These are phyloP conservation scores for Alopecurus myosuroides DNA, from an alignment of 176 grass and related monocot genomes.

Conservation along the genomic window DNA sequence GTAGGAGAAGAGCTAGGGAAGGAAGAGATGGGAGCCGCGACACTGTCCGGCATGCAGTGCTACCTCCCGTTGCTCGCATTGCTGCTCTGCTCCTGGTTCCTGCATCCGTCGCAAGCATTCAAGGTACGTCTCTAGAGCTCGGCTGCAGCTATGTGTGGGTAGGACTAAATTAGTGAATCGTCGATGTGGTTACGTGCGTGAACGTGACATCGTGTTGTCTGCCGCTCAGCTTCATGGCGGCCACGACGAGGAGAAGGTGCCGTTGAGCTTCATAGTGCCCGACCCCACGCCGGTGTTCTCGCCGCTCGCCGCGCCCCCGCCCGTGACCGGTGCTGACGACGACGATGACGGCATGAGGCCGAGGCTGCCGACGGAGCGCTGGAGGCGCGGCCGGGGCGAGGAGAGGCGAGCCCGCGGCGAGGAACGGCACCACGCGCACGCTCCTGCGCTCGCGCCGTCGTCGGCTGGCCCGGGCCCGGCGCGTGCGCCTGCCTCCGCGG, in stretches of 20 bases:
- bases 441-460: not conserved
- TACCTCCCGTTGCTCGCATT: not conserved
- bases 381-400: conserved; percentile 18
- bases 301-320: conserved; percentile 26
- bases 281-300: conserved; percentile 32
- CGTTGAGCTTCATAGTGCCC: conserved; percentile 42
- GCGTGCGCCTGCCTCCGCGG: not conserved
- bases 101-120: conserved; percentile 28
- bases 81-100: conserved; percentile 22
- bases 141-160: not conserved
- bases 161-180: not conserved
- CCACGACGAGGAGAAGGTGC: conserved; percentile 35
- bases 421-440: not conserved
- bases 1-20: no score
- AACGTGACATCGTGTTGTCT: not conserved
- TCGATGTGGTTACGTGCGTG: not conserved
- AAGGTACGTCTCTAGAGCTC: conserved; percentile 18
- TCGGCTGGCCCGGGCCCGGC: not conserved
- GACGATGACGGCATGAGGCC: conserved; percentile 40
- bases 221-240: not conserved
- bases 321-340: conserved; percentile 22
- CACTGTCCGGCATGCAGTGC: not conserved
- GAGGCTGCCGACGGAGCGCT: conserved; percentile 58
- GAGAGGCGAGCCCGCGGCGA: not conserved
- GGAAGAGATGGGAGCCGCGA: conserved; percentile 7